A percentile compares a stretch with the other conserved stretches of the same genome.
These are phyloP conservation scores for Periglandula ipomoeae DNA, from an alignment of 2,329 filamentous ascomycete species.

Conservation along the genomic window DNA sequence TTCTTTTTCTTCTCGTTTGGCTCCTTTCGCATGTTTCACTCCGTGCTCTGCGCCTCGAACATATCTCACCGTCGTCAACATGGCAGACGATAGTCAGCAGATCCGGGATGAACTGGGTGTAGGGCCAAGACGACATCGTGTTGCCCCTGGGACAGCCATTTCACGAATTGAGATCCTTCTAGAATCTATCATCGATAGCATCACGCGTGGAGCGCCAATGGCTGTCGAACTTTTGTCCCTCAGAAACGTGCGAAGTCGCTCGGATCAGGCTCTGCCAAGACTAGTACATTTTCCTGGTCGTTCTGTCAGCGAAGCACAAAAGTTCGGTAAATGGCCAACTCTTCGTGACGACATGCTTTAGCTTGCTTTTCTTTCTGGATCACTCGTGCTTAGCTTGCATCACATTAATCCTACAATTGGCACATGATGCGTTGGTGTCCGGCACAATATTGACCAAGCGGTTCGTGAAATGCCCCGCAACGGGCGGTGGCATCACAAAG, in stretches of 20 bases:
- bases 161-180: slow-evolving; percentile 26
- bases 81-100: neutral
- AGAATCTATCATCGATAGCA: slow-evolving; percentile 18
- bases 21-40: neutral
- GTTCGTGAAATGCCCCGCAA: slow-evolving; percentile 24
- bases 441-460: slow-evolving; percentile 52
- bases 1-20: neutral
- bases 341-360: no score
- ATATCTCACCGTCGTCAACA: neutral
- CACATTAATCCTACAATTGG: slow-evolving; percentile 48
- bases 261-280: slow-evolving; percentile 1
- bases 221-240: slow-evolving; percentile 18
- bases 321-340: slow-evolving; percentile 39
- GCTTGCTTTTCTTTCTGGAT: no score
- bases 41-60: neutral
- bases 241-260: slow-evolving; percentile 9
- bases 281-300: slow-evolving; percentile 38
- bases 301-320: slow-evolving; percentile 36
- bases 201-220: slow-evolving; percentile 18
- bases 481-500: neutral
- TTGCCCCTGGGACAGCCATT: slow-evolving; percentile 5
- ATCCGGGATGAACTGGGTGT: neutral
- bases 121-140: neutral
- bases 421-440: slow-evolving; percentile 48
- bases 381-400: slow-evolving; percentile 36